A percentile compares a stretch with the other conserved stretches of the same genome.
Evolutionary conservation across 805 yeast genomes (phyloP).

Genomic region (Lipomyces orientalis): DNA sequence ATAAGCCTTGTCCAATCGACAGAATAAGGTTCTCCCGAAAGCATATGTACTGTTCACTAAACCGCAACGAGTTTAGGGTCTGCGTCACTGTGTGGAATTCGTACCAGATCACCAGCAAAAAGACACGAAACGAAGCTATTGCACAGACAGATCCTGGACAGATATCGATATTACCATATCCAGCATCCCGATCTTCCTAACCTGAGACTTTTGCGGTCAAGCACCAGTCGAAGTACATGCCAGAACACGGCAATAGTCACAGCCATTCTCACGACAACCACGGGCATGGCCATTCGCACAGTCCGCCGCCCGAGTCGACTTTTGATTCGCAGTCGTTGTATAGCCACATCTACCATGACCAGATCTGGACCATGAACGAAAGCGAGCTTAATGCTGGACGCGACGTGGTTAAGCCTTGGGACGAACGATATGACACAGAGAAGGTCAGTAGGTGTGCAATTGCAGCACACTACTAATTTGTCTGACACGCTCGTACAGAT

Average conservation of each 20-base stretch:
- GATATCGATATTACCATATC: neutral
- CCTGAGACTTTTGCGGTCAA: neutral
- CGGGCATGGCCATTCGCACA: constrained; percentile 29
- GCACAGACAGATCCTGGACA: neutral
- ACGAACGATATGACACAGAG: constrained; percentile 55
- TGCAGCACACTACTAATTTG: neutral
- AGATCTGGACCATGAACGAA: constrained; percentile 68
- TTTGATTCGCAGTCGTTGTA: constrained; percentile 67
- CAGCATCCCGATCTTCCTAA: neutral
- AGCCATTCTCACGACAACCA: constrained; percentile 33
- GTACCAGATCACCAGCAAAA: neutral
- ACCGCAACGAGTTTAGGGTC: neutral
- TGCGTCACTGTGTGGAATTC: neutral
- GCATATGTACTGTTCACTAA: neutral
- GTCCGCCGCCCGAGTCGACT: constrained; percentile 69
- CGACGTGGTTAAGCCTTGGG: constrained; percentile 59
- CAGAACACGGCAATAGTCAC: constrained; percentile 11
- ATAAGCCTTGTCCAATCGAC: neutral
- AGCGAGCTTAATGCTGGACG: constrained; percentile 58
- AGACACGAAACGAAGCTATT: too few relatives aligned
- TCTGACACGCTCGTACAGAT: constrained; percentile 25
- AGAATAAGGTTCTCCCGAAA: neutral
- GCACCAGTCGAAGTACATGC: constrained; percentile 6
- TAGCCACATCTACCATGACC: constrained; percentile 62
- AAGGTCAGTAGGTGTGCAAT: constrained; percentile 25